These are phyloP conservation scores for Fraxinus baroniana DNA, from an alignment of 305 asterid species.

Conservation along the genomic window DNA sequence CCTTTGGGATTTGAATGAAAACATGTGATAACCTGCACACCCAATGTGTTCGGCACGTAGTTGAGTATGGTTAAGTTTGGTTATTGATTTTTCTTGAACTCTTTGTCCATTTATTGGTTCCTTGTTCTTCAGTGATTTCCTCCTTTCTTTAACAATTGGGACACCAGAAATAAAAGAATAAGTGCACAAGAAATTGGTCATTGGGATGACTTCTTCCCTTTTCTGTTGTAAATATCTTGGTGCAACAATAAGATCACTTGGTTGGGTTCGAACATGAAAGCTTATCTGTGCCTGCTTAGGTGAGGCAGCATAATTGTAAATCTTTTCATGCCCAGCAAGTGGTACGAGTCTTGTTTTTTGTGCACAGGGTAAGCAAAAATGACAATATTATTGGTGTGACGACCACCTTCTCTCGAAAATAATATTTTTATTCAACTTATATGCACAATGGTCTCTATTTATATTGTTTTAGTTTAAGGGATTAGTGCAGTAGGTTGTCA, in stretches of 20 bases:
- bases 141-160: constrained; percentile 8
- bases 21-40: constrained; percentile 9
- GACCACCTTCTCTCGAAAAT: not conserved
- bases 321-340: not conserved
- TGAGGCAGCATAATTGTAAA: constrained; percentile 14
- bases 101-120: not conserved
- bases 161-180: constrained; percentile 11
- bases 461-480: not conserved
- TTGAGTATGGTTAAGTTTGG: constrained; percentile 9
- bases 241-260: constrained; percentile 22
- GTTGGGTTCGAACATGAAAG: constrained; percentile 4
- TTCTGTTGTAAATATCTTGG: constrained; percentile 16
- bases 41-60: constrained; percentile 5
- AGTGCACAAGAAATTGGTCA: constrained; percentile 13
- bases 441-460: not conserved
- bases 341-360: not conserved
- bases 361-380: not conserved
- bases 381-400: not conserved
- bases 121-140: constrained; percentile 15
- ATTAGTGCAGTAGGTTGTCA: not conserved
- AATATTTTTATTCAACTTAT: not conserved
- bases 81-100: constrained; percentile 8
- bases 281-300: constrained; percentile 14
- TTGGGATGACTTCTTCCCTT: not conserved
- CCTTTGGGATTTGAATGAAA: constrained; percentile 11